Conservation (phyloP, 108 stramenopile genomes). For the Nitzschia inconspicua region DNA sequence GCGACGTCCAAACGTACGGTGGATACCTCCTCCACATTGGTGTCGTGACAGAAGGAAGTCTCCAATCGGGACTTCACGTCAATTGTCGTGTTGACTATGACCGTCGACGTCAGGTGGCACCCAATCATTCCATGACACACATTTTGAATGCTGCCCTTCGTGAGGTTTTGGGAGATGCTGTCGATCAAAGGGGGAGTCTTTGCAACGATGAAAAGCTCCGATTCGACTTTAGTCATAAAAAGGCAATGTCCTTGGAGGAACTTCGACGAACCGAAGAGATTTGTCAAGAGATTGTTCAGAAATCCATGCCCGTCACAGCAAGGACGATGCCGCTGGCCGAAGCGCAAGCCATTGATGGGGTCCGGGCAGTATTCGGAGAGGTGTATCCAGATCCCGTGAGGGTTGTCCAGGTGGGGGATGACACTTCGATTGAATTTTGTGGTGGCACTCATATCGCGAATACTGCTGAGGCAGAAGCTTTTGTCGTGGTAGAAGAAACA, state of each 20-base stretch:
- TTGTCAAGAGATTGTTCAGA: constrained; percentile 72
- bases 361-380: constrained; percentile 98
- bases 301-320: constrained; percentile 60
- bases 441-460: constrained; percentile 98
- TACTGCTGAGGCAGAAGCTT: constrained; percentile 90
- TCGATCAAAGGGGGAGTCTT: constrained; percentile 88
- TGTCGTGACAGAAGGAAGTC: constrained; percentile 46
- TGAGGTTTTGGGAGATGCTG: constrained; percentile 76
- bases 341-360: constrained; percentile 85
- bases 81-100: constrained; percentile 92
- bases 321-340: constrained; percentile 73
- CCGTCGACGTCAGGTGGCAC: constrained; percentile 83
- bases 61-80: constrained; percentile 70
- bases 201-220: constrained; percentile 95
- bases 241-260: constrained; percentile 82
- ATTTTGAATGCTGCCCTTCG: constrained; percentile 97
- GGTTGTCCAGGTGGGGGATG: constrained; percentile 88
- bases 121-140: constrained; percentile 99
- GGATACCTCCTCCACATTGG: constrained; percentile 90
- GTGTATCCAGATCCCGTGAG: constrained; percentile 98
- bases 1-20: constrained; percentile 82
- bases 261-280: constrained; percentile 81
- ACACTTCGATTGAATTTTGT: constrained; percentile 96
- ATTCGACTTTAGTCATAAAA: constrained; percentile 95
- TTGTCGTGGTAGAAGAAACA: constrained; percentile 92